phyloP scores from a whole-genome alignment of 179 eudicot genomes.

The Beta lomatogona region DNA sequence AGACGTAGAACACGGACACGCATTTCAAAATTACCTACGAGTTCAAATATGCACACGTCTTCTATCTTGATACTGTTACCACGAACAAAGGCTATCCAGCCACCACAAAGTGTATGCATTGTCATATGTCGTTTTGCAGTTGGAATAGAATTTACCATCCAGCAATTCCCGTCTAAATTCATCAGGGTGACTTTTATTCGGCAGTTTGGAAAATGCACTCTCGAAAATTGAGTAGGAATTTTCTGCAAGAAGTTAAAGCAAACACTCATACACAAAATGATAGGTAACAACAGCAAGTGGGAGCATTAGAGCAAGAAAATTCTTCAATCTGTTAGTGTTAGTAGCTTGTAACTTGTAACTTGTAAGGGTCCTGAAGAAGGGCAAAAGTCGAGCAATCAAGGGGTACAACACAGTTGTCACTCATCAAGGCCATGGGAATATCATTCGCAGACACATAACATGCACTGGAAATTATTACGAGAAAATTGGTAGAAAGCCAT shows the following conservation, averaged over 20 bases:
- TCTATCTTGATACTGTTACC: constrained; percentile 67
- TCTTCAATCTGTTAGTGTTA: background rate
- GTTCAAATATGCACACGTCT: constrained; percentile 88
- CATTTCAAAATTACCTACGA: constrained; percentile 65
- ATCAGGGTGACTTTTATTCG: constrained; percentile 62
- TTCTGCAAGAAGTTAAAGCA: constrained; percentile 52
- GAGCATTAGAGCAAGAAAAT: background rate
- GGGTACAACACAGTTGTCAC: background rate
- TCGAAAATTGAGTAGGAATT: constrained; percentile 75
- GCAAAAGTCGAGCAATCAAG: background rate
- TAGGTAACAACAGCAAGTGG: background rate
- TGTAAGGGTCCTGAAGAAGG: constrained; percentile 1
- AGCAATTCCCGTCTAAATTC: constrained; percentile 71
- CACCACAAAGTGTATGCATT: constrained; percentile 77
- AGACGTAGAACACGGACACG: constrained; percentile 70
- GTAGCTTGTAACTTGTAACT: background rate
- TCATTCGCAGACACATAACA: background rate
- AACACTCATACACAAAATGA: background rate
- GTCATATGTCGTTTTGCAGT: constrained; percentile 46
- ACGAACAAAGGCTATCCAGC: constrained; percentile 86
- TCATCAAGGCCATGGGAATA: background rate
- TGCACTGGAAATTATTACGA: background rate
- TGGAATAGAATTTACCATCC: constrained; percentile 74
- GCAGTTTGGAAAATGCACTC: constrained; percentile 63
- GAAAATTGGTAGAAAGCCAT: background rate